Conservation (phyloP, 176 grass and related monocot genomes). For the Coix lacrymajobi region DNA sequence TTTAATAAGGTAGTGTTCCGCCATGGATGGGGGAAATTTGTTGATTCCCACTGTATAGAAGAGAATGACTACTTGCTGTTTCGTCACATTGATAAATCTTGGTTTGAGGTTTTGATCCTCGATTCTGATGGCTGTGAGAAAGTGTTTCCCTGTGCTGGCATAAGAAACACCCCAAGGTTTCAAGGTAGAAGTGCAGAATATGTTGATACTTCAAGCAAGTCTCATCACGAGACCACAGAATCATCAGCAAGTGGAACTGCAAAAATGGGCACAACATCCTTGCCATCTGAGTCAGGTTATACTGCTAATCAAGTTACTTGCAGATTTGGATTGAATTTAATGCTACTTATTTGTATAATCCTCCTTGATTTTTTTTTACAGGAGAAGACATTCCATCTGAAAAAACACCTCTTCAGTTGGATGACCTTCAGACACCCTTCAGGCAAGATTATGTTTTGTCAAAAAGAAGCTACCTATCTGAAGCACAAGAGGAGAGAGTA, state of each 20-base stretch:
- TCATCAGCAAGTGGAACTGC: neutral
- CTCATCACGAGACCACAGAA: neutral
- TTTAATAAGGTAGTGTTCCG: constrained; percentile 4
- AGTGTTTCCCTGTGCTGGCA: constrained; percentile 3
- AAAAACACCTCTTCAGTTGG: neutral
- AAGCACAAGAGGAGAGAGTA: neutral
- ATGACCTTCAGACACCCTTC: neutral
- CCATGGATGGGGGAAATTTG: constrained; percentile 47
- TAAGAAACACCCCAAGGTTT: neutral
- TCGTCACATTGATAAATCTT: neutral
- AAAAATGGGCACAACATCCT: neutral
- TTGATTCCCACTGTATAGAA: constrained; percentile 18
- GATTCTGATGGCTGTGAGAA: constrained; percentile 32
- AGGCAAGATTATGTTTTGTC: neutral
- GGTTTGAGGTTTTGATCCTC: constrained; percentile 34
- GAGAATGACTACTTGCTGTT: constrained; percentile 40
- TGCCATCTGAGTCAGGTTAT: constrained; percentile 11
- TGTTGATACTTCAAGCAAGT: neutral
- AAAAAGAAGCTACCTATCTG: neutral
- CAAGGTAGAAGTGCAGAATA: neutral
- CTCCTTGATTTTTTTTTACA: neutral
- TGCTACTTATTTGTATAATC: neutral
- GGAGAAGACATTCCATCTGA: neutral
- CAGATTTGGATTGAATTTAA: neutral
- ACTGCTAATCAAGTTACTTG: neutral